Evolutionary conservation across 768 basidiomycete genomes (phyloP).

Genomic region (Amyloporia xantha): DNA sequence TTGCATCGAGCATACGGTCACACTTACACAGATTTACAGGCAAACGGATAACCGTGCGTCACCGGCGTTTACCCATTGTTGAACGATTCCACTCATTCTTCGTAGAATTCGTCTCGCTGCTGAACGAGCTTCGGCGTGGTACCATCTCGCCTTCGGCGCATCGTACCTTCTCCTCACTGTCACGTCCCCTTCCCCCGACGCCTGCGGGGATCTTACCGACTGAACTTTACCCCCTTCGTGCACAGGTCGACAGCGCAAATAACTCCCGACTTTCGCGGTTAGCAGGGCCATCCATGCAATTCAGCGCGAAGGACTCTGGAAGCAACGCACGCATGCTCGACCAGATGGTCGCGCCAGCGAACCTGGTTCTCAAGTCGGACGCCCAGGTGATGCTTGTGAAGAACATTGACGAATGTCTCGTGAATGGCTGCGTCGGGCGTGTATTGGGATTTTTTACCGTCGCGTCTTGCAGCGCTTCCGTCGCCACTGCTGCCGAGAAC

Average conservation of each 20-base stretch:
- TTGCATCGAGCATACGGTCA: slow-evolving; percentile 55
- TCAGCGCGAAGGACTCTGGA: slow-evolving; percentile 48
- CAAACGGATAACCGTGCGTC: slow-evolving; percentile 51
- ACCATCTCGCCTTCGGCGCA: slow-evolving; percentile 40
- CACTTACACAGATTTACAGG: slow-evolving; percentile 65
- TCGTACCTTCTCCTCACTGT: slow-evolving; percentile 40
- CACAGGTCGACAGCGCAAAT: slow-evolving; percentile 67
- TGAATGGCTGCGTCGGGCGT: slow-evolving; percentile 62
- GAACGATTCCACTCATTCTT: background rate
- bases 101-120: slow-evolving; percentile 58
- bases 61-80: background rate
- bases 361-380: slow-evolving; percentile 50
- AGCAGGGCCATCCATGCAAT: slow-evolving; percentile 34
- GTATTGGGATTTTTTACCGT: slow-evolving; percentile 47
- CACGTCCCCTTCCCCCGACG: slow-evolving; percentile 25
- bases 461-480: slow-evolving; percentile 15
- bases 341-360: slow-evolving; percentile 54
- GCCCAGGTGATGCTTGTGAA: slow-evolving; percentile 70
- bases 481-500: background rate
- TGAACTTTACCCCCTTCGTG: slow-evolving; percentile 57
- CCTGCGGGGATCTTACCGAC: slow-evolving; percentile 36
- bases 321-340: slow-evolving; percentile 43
- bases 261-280: slow-evolving; percentile 43
- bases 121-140: slow-evolving; percentile 74
- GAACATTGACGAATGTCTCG: slow-evolving; percentile 55